These are phyloP conservation scores for Aphelidium insulamus DNA, from an alignment of 371 early-diverging fungal genomes.

Conservation along the genomic window DNA sequence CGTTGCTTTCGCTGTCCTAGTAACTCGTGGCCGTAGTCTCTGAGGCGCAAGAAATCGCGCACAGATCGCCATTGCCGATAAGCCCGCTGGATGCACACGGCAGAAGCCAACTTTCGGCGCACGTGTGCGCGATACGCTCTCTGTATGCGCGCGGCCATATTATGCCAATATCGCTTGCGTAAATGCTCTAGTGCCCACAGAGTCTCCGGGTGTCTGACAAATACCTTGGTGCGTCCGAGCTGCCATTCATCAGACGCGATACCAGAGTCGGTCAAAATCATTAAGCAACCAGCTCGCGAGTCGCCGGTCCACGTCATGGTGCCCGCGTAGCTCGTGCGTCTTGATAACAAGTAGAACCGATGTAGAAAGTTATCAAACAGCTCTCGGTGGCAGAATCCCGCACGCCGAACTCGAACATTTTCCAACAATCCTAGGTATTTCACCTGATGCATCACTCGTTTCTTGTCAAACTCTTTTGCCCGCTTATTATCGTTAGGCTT, in stretches of 20 bases:
- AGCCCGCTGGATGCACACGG: conserved; percentile 49
- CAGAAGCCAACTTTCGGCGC: conserved; percentile 42
- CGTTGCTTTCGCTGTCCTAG: conserved; percentile 73
- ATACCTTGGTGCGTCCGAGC: conserved; percentile 75
- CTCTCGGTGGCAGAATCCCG: conserved; percentile 86
- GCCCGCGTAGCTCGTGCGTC: conserved; percentile 58
- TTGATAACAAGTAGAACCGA: conserved; percentile 55
- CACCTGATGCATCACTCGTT: conserved; percentile 85
- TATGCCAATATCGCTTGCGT: conserved; percentile 89
- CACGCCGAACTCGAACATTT: conserved; percentile 90
- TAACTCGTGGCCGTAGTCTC: conserved; percentile 82
- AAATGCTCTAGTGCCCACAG: conserved; percentile 77
- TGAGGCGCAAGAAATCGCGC: conserved; percentile 65
- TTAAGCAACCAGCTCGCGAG: conserved; percentile 34
- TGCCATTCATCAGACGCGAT: conserved; percentile 85
- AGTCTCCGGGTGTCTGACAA: conserved; percentile 87
- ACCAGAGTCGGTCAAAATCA: conserved; percentile 62
- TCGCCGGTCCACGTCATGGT: conserved; percentile 64
- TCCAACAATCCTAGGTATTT: conserved; percentile 88
- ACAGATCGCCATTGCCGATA: conserved; percentile 76
- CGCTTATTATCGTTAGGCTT: conserved; percentile 90
- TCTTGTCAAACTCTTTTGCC: conserved; percentile 66
- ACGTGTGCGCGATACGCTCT: conserved; percentile 66
- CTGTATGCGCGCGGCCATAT: conserved; percentile 85
- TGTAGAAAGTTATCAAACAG: conserved; percentile 72